These are phyloP conservation scores for Gonium pectorale DNA, from an alignment of 139 green algal genomes.

Conservation along the genomic window DNA sequence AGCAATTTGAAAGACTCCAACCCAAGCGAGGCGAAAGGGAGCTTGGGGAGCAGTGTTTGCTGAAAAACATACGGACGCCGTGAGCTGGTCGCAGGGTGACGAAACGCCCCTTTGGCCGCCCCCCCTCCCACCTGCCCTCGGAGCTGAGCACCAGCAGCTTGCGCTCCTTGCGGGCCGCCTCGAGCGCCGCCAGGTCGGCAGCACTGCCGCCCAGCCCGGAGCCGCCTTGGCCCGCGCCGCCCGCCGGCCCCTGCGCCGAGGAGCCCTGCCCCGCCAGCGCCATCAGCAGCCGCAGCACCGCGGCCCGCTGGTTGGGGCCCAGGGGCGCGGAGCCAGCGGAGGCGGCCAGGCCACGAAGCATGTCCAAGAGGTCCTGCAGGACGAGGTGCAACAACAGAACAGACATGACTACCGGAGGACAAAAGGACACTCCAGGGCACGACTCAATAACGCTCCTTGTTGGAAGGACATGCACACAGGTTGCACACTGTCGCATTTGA, in stretches of 20 bases:
- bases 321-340: conserved; percentile 36
- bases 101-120: not conserved
- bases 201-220: not conserved
- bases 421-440: no score
- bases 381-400: not conserved
- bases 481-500: no score
- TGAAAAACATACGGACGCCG: no score
- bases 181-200: conserved; percentile 32
- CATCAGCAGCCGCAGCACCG: conserved; percentile 62
- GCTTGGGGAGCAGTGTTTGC: no score
- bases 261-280: conserved; percentile 21
- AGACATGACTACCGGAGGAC: no score
- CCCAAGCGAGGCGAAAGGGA: no score
- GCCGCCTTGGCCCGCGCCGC: not conserved
- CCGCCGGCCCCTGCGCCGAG: not conserved
- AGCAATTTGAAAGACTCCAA: no score
- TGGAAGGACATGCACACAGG: no score
- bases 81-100: no score
- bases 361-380: conserved; percentile 41
- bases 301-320: conserved; percentile 68
- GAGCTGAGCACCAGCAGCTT: conserved; percentile 56
- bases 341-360: conserved; percentile 43
- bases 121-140: conserved; percentile 20
- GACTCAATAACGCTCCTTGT: no score
- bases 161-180: conserved; percentile 1